Evolutionary conservation across 345 rosid species (phyloP).

Genomic region (Gossypioides kirkii): DNA sequence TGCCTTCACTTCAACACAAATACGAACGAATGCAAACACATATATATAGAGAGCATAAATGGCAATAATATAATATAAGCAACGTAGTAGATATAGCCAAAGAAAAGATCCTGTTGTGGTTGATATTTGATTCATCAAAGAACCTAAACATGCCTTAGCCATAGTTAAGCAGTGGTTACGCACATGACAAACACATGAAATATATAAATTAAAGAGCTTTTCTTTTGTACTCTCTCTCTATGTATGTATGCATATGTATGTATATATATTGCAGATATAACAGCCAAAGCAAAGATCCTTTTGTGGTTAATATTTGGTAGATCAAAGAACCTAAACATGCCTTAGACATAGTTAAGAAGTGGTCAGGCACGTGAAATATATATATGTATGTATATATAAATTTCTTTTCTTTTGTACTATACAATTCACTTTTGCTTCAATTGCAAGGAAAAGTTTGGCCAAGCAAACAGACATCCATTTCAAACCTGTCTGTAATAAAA

Average conservation of each 20-base stretch:
- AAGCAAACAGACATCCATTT: conserved; percentile 1
- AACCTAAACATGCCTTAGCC: not conserved
- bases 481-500: not conserved
- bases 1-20: conserved; percentile 1
- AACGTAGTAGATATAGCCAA: too few species aligned
- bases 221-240: not conserved
- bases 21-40: not conserved
- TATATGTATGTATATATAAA: too few species aligned
- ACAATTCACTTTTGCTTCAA: not conserved
- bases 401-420: too few species aligned
- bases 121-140: too few species aligned
- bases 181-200: not conserved
- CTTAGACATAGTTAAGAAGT: too few species aligned
- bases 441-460: not conserved
- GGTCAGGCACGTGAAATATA: too few species aligned
- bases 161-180: not conserved
- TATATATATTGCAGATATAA: too few species aligned
- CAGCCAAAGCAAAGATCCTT: too few species aligned
- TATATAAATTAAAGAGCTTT: not conserved
- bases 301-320: too few species aligned
- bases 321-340: too few species aligned
- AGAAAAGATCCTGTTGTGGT: too few species aligned
- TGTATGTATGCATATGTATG: too few species aligned
- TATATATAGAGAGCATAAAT: not conserved
- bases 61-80: not conserved